phyloP scores from a whole-genome alignment of 208 protist genomes.

The Acanthamoeba sp. region DNA sequence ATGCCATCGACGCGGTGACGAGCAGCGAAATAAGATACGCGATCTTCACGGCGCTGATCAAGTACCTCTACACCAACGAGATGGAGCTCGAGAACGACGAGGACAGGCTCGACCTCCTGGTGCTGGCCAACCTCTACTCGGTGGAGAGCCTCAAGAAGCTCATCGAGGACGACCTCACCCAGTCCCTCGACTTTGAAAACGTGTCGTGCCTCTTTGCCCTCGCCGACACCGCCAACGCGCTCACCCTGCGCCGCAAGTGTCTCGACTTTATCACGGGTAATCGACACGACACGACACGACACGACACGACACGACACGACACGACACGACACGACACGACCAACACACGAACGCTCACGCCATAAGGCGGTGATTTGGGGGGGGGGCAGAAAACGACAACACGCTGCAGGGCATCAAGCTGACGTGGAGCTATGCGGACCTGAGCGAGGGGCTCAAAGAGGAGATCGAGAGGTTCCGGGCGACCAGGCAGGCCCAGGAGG shows the following conservation, averaged over 20 bases:
- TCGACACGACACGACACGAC: too few species aligned
- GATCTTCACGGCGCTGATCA: conserved; percentile 52
- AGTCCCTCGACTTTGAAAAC: conserved; percentile 63
- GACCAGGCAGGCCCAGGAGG: not conserved
- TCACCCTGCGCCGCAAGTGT: conserved; percentile 29
- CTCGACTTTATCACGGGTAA: conserved; percentile 64
- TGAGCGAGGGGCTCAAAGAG: conserved; percentile 12
- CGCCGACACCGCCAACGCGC: conserved; percentile 55
- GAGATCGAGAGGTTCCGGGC: conserved; percentile 7
- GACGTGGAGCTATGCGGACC: conserved; percentile 39
- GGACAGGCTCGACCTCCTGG: conserved; percentile 68
- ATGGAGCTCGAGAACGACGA: conserved; percentile 65
- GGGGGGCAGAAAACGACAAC: not conserved
- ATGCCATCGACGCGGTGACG: conserved; percentile 11
- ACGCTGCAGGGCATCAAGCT: conserved; percentile 24
- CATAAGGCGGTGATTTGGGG: not conserved
- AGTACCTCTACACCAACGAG: conserved; percentile 69
- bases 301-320: not conserved
- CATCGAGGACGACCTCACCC: conserved; percentile 54
- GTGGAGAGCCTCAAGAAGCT: conserved; percentile 71
- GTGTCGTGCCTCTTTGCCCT: conserved; percentile 67
- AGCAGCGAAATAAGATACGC: conserved; percentile 38
- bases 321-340: not conserved
- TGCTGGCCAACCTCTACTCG: conserved; percentile 74
- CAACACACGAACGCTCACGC: not conserved